Base-by-base conservation (phyloP, 345 rosid species). In the Hypericum perforatum region DNA sequence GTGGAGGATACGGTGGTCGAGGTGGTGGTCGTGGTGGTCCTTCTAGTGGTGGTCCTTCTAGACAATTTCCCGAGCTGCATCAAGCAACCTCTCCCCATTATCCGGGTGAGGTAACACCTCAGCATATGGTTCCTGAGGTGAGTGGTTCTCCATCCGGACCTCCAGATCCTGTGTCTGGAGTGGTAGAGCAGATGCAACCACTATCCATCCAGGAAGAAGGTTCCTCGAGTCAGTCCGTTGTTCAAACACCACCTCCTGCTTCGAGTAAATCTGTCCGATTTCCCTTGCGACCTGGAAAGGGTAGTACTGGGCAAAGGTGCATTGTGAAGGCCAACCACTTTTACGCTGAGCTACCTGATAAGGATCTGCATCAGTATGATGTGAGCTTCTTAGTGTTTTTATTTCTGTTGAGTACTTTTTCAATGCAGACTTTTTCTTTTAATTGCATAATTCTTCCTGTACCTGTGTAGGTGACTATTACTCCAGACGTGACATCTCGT, bases 251-350 rank as follows among this genome's bases (percentile, higher is more conserved):
- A 7, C 22, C 50, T 46, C 29, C 29, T 3, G 50, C 15, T 5
- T 46, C 50, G 16, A 14, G 22, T 60, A 86, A 86, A 68, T 78
- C 90, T 2, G 61, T 79, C 54, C 75, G 82, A 69, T 89, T 89
- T 69, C 97, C 97, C 7, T 76, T 69, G 63, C 74, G 95, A 48
- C 97, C 97, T 53, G 95, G 94, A 14, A 81, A 67, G 68, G 97
- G 97, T 43, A 65, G 44, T 36, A 39, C 46, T 42, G 94, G 97
- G 9, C 67, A 7, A 13, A 80, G 54, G 50, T 90, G 97, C 65
- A 77, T 86, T 9, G 90, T 90, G 6, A 90, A 90, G 76, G 97
- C 97, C n/a, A 90, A 90, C 57, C 97, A 90, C 70, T 90, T 90
- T 66, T 86, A 84, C 63, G 95, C 91, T 16, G 86, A 90, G 52